Conservation (phyloP, 2,329 filamentous ascomycete genomes). For the Aspergillus puulaauensis region DNA sequence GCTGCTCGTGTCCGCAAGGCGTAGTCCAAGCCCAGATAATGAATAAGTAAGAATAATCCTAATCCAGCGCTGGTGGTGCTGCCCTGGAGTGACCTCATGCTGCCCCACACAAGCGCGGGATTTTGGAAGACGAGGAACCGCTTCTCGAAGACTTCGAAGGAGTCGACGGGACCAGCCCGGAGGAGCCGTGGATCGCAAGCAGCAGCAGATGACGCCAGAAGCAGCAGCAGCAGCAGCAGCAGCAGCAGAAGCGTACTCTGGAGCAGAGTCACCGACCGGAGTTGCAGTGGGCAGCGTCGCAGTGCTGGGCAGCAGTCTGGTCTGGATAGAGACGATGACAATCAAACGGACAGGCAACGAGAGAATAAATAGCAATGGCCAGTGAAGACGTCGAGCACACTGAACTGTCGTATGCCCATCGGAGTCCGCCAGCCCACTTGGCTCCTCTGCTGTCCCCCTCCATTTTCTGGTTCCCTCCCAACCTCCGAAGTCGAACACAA, state of each 20-base stretch:
- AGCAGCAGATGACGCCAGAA: no score
- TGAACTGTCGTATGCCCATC: conserved; percentile 4
- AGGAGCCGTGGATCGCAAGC: no score
- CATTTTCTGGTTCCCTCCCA: conserved; percentile 16
- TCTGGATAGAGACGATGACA: no score
- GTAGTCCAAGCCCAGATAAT: neutral
- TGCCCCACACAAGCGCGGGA: neutral
- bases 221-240: no score
- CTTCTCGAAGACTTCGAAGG: neutral
- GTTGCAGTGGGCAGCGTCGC: neutral
- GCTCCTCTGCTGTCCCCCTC: conserved; percentile 5
- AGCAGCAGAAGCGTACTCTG: neutral
- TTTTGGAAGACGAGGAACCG: neutral
- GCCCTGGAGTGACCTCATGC: conserved; percentile 4
- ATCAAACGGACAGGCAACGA: no score
- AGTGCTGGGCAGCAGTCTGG: neutral
- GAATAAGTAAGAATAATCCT: no score
- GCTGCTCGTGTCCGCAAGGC: neutral
- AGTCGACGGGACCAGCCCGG: neutral
- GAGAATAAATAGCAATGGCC: no score
- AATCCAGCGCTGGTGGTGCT: neutral
- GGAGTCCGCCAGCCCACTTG: conserved; percentile 17
- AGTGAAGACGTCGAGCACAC: no score
- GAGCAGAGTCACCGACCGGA: no score
- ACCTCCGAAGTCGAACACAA: conserved; percentile 9